These are phyloP conservation scores for Phytophthora sp. DNA, from an alignment of 352 stramenopile species.

Conservation along the genomic window DNA sequence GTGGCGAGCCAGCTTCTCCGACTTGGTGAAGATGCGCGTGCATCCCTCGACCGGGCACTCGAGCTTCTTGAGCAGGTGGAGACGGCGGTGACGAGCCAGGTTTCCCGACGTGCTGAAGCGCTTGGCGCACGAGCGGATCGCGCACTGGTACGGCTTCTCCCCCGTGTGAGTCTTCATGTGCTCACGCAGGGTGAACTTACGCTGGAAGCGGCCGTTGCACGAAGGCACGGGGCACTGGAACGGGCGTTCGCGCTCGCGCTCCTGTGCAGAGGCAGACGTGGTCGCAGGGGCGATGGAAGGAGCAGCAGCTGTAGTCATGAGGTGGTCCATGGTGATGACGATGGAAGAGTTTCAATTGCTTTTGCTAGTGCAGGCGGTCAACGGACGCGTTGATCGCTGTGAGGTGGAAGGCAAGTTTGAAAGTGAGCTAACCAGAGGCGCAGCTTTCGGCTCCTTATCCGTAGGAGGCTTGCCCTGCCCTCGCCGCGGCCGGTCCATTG, in stretches of 20 bases:
- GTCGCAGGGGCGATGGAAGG: neutral
- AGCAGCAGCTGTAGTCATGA: constrained; percentile 20
- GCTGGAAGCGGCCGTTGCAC: constrained; percentile 62
- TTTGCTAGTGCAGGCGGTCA: constrained; percentile 31
- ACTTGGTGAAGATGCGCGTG: constrained; percentile 59
- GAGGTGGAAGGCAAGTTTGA: constrained; percentile 48
- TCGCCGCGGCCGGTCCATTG: constrained; percentile 27
- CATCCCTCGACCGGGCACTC: constrained; percentile 56
- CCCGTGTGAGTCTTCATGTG: constrained; percentile 86
- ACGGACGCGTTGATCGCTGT: constrained; percentile 34
- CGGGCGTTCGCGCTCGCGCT: constrained; percentile 46
- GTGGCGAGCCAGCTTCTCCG: constrained; percentile 58
- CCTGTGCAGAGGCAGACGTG: constrained; percentile 10
- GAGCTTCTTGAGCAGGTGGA: constrained; percentile 58
- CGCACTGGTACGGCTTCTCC: constrained; percentile 72
- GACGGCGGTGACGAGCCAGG: constrained; percentile 56
- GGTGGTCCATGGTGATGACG: constrained; percentile 32
- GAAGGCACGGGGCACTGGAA: constrained; percentile 49
- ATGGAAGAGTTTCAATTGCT: constrained; percentile 26
- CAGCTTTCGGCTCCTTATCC: constrained; percentile 29
- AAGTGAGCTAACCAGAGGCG: constrained; percentile 46
- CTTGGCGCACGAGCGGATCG: constrained; percentile 59
- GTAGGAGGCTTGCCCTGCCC: constrained; percentile 29
- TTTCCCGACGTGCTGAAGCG: constrained; percentile 73
- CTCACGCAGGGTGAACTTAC: constrained; percentile 77